Conservation (phyloP, 108 stramenopile genomes). For the Fistulifera solaris region DNA sequence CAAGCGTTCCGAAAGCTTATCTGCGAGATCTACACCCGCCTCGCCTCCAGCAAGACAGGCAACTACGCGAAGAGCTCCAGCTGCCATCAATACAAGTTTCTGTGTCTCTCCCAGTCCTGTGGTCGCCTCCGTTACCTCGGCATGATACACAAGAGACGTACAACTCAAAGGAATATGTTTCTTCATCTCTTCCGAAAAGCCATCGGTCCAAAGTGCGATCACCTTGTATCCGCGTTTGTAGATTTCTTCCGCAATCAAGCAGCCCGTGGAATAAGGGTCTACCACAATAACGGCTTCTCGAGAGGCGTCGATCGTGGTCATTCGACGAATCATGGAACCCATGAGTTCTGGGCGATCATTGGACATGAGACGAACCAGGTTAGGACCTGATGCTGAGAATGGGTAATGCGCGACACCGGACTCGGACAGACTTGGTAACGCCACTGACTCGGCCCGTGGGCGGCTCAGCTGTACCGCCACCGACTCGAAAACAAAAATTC, state of each 20-base stretch:
- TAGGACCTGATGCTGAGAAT: constrained; percentile 60
- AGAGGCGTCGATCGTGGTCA: constrained; percentile 70
- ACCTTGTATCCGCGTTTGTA: constrained; percentile 63
- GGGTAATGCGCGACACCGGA: constrained; percentile 8
- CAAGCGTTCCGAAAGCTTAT: constrained; percentile 69
- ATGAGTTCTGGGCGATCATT: constrained; percentile 65
- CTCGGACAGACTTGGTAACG: not conserved
- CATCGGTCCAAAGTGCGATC: constrained; percentile 66
- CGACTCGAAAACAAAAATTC: constrained; percentile 64
- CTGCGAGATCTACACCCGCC: constrained; percentile 75
- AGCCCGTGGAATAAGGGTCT: constrained; percentile 89
- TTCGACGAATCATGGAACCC: constrained; percentile 36
- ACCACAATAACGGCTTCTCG: constrained; percentile 80
- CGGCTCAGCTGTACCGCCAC: constrained; percentile 56
- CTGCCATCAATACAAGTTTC: constrained; percentile 40
- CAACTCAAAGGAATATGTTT: constrained; percentile 60
- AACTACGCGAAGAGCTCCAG: constrained; percentile 46
- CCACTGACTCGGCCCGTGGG: constrained; percentile 45
- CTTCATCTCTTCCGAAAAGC: constrained; percentile 66
- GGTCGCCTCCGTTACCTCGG: constrained; percentile 44
- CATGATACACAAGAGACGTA: constrained; percentile 31
- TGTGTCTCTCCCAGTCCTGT: constrained; percentile 38
- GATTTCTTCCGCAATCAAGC: constrained; percentile 61
- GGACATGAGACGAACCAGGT: constrained; percentile 56
- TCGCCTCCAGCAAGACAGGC: constrained; percentile 76